These are phyloP conservation scores for Alternaria postmessia DNA, from an alignment of 2,329 filamentous ascomycete species.

Conservation along the genomic window DNA sequence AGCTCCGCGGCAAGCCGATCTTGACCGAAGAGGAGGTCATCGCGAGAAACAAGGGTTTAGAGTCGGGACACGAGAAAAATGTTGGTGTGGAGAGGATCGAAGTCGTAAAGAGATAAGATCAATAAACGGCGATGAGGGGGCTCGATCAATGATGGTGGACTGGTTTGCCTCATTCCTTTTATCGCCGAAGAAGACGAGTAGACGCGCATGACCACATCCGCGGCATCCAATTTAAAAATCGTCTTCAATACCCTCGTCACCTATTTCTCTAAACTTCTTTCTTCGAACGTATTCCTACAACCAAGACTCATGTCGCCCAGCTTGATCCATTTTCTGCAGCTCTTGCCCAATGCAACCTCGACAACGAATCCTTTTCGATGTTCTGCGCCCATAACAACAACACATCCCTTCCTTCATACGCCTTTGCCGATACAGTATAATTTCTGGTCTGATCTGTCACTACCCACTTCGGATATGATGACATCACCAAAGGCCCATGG, in stretches of 20 bases:
- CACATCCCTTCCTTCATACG: slow-evolving; percentile 12
- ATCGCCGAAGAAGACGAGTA: slow-evolving; percentile 3
- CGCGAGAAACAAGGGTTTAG: slow-evolving; percentile 28
- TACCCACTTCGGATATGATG: slow-evolving; percentile 17
- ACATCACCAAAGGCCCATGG: slow-evolving; percentile 26
- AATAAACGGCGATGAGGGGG: not conserved
- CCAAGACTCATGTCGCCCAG: not conserved
- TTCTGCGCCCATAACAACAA: slow-evolving; percentile 14
- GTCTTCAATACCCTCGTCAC: not conserved
- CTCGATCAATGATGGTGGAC: not conserved
- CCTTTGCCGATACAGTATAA: slow-evolving; percentile 16
- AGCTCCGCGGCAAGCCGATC: slow-evolving; percentile 33
- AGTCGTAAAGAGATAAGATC: slow-evolving; percentile 13
- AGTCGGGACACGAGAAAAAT: slow-evolving; percentile 25
- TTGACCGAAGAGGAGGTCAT: slow-evolving; percentile 25
- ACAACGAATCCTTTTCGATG: not conserved
- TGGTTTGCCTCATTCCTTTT: not conserved
- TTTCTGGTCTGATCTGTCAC: slow-evolving; percentile 22
- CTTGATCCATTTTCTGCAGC: not conserved
- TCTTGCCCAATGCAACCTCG: not conserved
- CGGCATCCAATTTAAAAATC: slow-evolving; percentile 2
- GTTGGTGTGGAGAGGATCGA: slow-evolving; percentile 31
- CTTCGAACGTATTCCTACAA: not conserved
- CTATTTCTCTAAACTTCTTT: not conserved
- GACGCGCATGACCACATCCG: not conserved